Evolutionary conservation across 139 green algal genomes (phyloP), one percentile per base, ranked within the genome.

Genomic region (Mychonastes homosphaera): DNA sequence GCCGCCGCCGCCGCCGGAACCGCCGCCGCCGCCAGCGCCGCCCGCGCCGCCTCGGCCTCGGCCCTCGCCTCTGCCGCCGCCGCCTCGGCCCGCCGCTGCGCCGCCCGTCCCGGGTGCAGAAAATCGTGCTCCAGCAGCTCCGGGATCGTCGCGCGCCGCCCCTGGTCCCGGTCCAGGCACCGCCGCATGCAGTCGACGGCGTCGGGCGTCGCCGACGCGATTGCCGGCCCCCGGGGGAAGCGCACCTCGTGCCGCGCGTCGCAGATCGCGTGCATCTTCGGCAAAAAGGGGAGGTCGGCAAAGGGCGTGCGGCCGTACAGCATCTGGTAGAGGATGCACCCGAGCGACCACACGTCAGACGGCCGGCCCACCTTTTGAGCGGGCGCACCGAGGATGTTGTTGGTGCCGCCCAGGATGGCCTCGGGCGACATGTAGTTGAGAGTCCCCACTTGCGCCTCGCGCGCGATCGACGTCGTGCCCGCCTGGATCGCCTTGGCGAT

Each of bases 371-470:
- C 83, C 64, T 84, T 86, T 60, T 83, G 84, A 38, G 79, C 65
- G 8, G 79, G 67, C 0, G 71, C 78, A 6, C 81, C 85, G 35
- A 81, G 53, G 51, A 77, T 88, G 72, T 87, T 84, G 66, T 75
- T 83, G 45, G 58, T 70, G 19, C 87, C 87, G 13, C 81, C 84
- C 51, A 91, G 68, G 62, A 97, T 91, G 28, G 91, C 86, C 68
- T 98, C 91, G 6, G 91, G 91, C 1, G 79, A 87, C 91, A 98
- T 98, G 83, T 98, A 98, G 76, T 97, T 98, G 2, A 98, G 75
- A 6, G 91, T 98, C 41, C 91, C 91, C 54, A 80, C 76, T 71
- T 94, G 86, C 44, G 75, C 79, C 76, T 97, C 88, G 0, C 87
- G 65, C 12, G 82, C 80, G 60, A 98, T 97, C 64, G 79, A 87